phyloP scores from a whole-genome alignment of 2,329 filamentous ascomycete species.

The Simplicillium sp. region DNA sequence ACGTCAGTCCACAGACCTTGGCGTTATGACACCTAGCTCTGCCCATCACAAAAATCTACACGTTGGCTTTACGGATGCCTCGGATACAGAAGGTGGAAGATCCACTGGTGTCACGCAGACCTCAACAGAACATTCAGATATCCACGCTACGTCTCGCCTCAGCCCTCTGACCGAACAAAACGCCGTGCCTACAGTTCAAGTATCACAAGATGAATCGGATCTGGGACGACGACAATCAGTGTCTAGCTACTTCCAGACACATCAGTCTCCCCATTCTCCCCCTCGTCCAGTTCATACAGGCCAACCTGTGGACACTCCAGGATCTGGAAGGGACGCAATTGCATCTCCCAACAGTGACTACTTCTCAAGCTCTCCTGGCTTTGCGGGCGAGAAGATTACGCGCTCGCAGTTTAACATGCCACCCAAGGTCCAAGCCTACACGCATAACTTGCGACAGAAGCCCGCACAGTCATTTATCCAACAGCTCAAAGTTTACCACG shows the following conservation, averaged over 20 bases:
- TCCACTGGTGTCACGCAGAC: slow-evolving; percentile 1
- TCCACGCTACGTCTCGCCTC: neutral
- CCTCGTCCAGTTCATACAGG: neutral
- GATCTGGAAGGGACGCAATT: neutral
- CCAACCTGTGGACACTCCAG: neutral
- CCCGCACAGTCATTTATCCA: slow-evolving; percentile 64
- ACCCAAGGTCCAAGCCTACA: slow-evolving; percentile 48
- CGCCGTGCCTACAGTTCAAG: too few species aligned
- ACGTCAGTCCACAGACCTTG: slow-evolving; percentile 2
- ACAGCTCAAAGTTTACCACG: slow-evolving; percentile 68
- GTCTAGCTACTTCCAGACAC: neutral
- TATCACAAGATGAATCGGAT: neutral
- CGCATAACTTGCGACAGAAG: slow-evolving; percentile 54
- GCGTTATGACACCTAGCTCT: slow-evolving; percentile 9
- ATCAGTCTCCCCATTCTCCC: neutral
- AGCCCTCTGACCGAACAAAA: neutral
- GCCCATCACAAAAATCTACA: slow-evolving; percentile 29
- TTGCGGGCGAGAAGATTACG: slow-evolving; percentile 33
- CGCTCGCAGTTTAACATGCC: slow-evolving; percentile 21
- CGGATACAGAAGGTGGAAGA: slow-evolving; percentile 5
- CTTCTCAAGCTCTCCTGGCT: slow-evolving; percentile 18
- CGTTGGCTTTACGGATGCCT: slow-evolving; percentile 43
- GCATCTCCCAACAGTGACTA: slow-evolving; percentile 11
- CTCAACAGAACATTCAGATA: slow-evolving; percentile 3
- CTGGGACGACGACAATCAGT: slow-evolving; percentile 1